Base-by-base conservation (phyloP, 1,284 basidiomycete species). In the Moesziomyces parantarcticus region DNA sequence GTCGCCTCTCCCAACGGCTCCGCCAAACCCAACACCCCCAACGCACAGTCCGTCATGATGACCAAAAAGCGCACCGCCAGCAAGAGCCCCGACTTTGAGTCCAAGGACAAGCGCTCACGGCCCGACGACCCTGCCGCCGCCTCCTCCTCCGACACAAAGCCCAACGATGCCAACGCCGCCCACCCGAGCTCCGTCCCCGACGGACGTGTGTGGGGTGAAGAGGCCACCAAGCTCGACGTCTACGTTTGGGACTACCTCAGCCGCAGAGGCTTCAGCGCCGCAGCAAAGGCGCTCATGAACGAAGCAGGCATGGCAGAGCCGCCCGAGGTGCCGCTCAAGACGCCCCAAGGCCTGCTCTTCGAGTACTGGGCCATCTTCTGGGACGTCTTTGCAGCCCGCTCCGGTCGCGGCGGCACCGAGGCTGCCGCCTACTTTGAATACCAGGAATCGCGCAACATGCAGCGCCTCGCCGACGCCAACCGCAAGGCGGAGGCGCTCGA, bases 331-430 rank as follows among this genome's bases (percentile, higher is more conserved):
- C 79, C 82, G 3, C 61, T 82, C 22, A 66, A 65, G 34, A 80
- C 80, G 34, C 78, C 78, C 1, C 75, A 79, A 36, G 82, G 82
- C 21, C 65, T 83, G 5, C 63, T 83, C 6, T 81, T 76, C 57
- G 82, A 83, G 60, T 83, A 83, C 58, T 83, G 82, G 82, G 73
- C 74, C 53, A 77, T 83, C 49, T 83, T 83, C 45, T 83, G 82
- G 82, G 82, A 83, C 45, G 75, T 81, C 20, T 83, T 83, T 57
- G 75, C 77, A 1, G 74, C 81, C 21, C 69, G 81, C 4, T 67
- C 71, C 0, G 79, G 81, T 8, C 69, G 76, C 10, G 77, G 77
- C 13, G 73, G 67, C 46, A 63, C 53, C 18, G 76, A 80, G 34
- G 79, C 80, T 1, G 63, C 67, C 16, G 66, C 75, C 5, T 83